Percentiles rank a stretch among this genome's conserved stretches.
These are phyloP conservation scores for Cornus suecica DNA, from an alignment of 148 eudicot species.

Conservation along the genomic window DNA sequence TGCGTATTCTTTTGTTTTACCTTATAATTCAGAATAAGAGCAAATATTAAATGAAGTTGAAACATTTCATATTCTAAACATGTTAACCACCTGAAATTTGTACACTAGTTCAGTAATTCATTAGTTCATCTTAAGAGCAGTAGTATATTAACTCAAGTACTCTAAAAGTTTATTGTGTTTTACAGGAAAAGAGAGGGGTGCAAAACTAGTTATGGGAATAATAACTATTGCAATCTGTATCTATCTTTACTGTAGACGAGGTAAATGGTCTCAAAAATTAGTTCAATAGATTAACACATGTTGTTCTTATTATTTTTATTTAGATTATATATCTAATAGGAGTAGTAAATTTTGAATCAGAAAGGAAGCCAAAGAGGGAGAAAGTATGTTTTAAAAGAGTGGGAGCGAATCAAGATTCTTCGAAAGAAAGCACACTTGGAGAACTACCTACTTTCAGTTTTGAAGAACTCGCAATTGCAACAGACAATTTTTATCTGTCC, in stretches of 20 bases:
- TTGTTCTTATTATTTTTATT: too few relatives aligned
- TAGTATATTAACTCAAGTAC: too few relatives aligned
- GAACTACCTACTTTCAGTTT: conserved; percentile 20
- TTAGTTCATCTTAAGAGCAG: too few relatives aligned
- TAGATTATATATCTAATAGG: too few relatives aligned
- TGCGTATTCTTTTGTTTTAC: neutral
- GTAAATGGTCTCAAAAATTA: too few relatives aligned
- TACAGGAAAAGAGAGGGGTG: too few relatives aligned
- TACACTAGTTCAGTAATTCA: too few relatives aligned
- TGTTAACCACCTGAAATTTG: neutral
- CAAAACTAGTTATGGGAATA: too few relatives aligned
- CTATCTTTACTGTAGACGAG: too few relatives aligned
- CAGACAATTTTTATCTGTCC: conserved; percentile 14
- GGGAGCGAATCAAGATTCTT: neutral
- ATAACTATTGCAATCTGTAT: too few relatives aligned
- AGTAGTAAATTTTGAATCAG: neutral
- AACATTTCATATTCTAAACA: neutral
- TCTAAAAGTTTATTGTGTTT: too few relatives aligned
- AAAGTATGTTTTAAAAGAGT: neutral
- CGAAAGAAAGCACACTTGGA: neutral
- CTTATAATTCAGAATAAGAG: neutral
- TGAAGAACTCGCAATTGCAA: conserved; percentile 21
- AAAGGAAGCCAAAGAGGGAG: neutral
- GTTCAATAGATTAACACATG: too few relatives aligned
- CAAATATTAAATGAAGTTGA: neutral